Conservation (phyloP, 257 asterid species). For the Solanum phureja region DNA sequence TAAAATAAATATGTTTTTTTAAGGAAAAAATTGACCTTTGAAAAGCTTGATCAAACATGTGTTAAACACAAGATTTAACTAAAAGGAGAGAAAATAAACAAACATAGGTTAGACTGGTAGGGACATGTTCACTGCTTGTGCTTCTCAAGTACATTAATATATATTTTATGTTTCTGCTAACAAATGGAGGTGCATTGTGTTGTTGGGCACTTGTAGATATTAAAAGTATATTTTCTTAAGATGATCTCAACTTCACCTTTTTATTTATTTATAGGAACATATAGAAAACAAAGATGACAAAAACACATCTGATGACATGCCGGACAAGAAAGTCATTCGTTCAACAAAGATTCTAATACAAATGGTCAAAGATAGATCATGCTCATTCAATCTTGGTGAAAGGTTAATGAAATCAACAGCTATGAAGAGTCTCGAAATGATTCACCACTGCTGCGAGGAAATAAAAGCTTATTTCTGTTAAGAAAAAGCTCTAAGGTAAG, state of each 20-base stretch:
- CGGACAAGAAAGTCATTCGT: background rate
- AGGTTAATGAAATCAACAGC: constrained; percentile 84
- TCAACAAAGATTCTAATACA: background rate
- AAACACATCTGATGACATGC: background rate
- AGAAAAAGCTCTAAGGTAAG: constrained; percentile 55
- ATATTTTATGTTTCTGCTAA: background rate
- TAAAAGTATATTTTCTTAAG: background rate
- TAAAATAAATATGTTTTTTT: too few species aligned
- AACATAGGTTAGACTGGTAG: background rate
- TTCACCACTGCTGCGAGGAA: constrained; percentile 65
- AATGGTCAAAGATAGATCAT: background rate
- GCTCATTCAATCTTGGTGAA: constrained; percentile 32
- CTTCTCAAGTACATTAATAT: background rate
- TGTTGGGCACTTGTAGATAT: background rate
- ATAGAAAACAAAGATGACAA: background rate
- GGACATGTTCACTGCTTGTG: background rate
- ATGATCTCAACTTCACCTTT: background rate
- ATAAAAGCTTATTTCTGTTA: constrained; percentile 59
- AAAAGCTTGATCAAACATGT: background rate
- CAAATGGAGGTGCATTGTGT: background rate
- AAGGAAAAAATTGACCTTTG: background rate
- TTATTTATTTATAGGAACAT: background rate
- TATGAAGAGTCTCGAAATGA: constrained; percentile 75
- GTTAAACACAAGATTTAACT: background rate
- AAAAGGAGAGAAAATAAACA: background rate